These are phyloP conservation scores for Hirschfeldia incana DNA, from an alignment of 345 rosid species.

Conservation along the genomic window DNA sequence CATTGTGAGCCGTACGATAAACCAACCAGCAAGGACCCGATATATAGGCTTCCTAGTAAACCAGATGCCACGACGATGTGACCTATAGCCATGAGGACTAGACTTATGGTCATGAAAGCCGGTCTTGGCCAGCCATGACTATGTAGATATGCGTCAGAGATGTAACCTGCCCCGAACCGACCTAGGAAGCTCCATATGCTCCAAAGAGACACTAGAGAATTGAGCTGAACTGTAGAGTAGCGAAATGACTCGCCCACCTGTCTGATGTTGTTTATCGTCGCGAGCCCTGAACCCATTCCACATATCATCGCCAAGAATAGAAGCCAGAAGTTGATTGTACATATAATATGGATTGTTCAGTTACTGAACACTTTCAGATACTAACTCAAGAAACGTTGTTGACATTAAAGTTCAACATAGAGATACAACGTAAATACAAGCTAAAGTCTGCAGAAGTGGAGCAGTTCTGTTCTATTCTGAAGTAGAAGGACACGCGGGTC, in stretches of 20 bases:
- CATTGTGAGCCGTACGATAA: constrained; percentile 80
- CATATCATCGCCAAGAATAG: constrained; percentile 70
- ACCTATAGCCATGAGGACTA: constrained; percentile 55
- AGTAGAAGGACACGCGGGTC: too few species aligned
- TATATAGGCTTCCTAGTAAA: constrained; percentile 53
- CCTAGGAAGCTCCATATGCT: constrained; percentile 94
- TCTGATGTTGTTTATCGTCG: constrained; percentile 75
- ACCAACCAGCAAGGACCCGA: constrained; percentile 71
- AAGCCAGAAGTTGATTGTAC: constrained; percentile 70
- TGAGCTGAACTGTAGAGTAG: constrained; percentile 59
- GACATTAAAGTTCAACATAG: too few species aligned
- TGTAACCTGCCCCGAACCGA: constrained; percentile 75
- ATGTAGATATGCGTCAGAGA: constrained; percentile 68
- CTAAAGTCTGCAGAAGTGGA: too few species aligned
- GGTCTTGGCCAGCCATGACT: constrained; percentile 72
- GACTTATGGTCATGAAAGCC: constrained; percentile 62
- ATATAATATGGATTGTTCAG: too few species aligned
- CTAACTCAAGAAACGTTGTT: too few species aligned
- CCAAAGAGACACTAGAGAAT: constrained; percentile 66
- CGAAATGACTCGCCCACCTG: constrained; percentile 89
- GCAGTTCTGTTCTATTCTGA: too few species aligned
- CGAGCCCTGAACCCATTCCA: constrained; percentile 85
- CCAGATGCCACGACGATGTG: constrained; percentile 73
- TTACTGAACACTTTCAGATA: too few species aligned
- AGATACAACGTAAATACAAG: too few species aligned